Conservation (phyloP, 805 yeast species). For the Helenozyma rhizophorensis region DNA sequence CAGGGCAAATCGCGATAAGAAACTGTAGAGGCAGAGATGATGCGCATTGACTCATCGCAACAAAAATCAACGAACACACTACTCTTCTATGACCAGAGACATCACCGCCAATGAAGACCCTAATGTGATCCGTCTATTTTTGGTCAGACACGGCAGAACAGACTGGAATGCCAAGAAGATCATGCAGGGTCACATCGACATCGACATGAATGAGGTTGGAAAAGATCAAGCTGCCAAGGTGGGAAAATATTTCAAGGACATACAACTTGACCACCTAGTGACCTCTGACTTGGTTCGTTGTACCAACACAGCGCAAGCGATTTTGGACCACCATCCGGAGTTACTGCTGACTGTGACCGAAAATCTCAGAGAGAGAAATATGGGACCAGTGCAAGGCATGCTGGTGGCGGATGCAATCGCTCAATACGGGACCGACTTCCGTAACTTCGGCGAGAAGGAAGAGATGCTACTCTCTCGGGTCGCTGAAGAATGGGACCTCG, state of each 20-base stretch:
- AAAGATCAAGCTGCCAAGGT: slow-evolving; percentile 52
- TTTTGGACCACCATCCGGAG: slow-evolving; percentile 27
- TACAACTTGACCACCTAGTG: slow-evolving; percentile 43
- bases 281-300: slow-evolving; percentile 59
- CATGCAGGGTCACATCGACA: slow-evolving; percentile 75
- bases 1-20: too few relatives aligned
- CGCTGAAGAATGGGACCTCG: slow-evolving; percentile 38
- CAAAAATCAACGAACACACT: too few relatives aligned
- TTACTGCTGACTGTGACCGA: slow-evolving; percentile 20
- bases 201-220: slow-evolving; percentile 61
- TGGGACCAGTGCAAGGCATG: slow-evolving; percentile 81
- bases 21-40: too few relatives aligned
- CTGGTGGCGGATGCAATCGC: slow-evolving; percentile 60
- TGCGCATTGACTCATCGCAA: not conserved
- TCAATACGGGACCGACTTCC: slow-evolving; percentile 51
- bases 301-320: slow-evolving; percentile 48
- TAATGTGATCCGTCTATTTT: slow-evolving; percentile 44
- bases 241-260: slow-evolving; percentile 41
- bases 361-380: slow-evolving; percentile 61
- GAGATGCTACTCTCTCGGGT: slow-evolving; percentile 47
- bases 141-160: slow-evolving; percentile 85
- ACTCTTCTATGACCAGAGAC: slow-evolving; percentile 16
- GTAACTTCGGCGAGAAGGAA: slow-evolving; percentile 62
- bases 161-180: slow-evolving; percentile 64
- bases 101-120: slow-evolving; percentile 30